These are phyloP conservation scores for Pseudogymnoascus sp. DNA, from an alignment of 2,329 filamentous ascomycete species.

Conservation along the genomic window DNA sequence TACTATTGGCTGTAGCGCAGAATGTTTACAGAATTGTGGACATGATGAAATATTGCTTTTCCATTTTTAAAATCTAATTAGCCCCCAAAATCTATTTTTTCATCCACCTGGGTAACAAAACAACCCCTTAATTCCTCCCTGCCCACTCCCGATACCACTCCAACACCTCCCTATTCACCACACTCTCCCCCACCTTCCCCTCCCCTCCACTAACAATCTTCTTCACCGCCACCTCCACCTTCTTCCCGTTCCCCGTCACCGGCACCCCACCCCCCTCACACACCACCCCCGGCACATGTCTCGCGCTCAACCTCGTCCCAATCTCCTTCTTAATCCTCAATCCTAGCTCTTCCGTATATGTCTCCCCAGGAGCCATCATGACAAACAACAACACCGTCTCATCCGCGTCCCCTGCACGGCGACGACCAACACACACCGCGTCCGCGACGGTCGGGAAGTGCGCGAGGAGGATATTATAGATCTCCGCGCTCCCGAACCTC, in stretches of 20 bases:
- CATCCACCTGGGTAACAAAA: too few relatives aligned
- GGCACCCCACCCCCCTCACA: conserved; percentile 75
- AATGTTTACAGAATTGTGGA: too few relatives aligned
- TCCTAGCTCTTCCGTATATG: conserved; percentile 53
- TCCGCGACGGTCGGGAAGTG: conserved; percentile 79
- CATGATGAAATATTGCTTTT: too few relatives aligned
- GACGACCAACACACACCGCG: conserved; percentile 75
- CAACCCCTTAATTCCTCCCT: conserved; percentile 33
- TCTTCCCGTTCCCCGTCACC: conserved; percentile 91
- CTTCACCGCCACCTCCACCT: conserved; percentile 94
- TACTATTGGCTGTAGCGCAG: too few relatives aligned
- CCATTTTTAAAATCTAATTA: background rate
- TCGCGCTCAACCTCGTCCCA: conserved; percentile 69
- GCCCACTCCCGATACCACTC: conserved; percentile 84
- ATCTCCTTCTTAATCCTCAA: conserved; percentile 59
- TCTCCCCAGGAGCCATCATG: conserved; percentile 48
- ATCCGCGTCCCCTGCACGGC: conserved; percentile 37
- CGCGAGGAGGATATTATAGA: conserved; percentile 86
- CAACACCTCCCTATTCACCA: conserved; percentile 83
- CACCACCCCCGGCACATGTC: conserved; percentile 80
- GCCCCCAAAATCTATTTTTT: background rate
- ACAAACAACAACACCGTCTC: conserved; percentile 68
- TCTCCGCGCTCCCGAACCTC: conserved; percentile 86
- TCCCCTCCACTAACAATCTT: conserved; percentile 85
- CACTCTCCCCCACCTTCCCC: conserved; percentile 82